These are phyloP conservation scores for Pseudotsuga menziesii DNA, from an alignment of 75 land plant genomes.

Conservation along the genomic window DNA sequence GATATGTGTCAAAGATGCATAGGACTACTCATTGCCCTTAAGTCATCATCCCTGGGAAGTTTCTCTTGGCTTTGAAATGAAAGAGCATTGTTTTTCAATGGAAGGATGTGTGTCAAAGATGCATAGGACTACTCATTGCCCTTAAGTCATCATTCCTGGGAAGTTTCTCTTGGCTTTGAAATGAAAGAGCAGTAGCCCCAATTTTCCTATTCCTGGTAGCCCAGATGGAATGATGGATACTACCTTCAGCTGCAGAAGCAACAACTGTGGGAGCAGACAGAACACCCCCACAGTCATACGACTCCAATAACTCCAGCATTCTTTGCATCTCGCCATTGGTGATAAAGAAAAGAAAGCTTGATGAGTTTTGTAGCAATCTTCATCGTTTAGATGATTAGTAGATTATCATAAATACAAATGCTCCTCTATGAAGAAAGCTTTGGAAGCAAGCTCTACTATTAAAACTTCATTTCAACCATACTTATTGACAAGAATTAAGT, in stretches of 20 bases:
- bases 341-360: conserved; percentile 7
- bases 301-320: neutral
- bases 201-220: neutral
- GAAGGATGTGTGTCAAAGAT: neutral
- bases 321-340: neutral
- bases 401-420: neutral
- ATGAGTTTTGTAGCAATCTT: neutral
- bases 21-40: neutral
- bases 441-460: neutral
- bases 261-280: neutral
- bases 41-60: neutral
- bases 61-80: conserved; percentile 1
- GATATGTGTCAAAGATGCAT: neutral
- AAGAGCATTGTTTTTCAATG: neutral
- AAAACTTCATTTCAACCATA: neutral
- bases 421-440: neutral
- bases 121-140: neutral
- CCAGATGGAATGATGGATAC: neutral
- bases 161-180: neutral
- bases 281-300: neutral
- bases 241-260: neutral
- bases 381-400: neutral
- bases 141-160: neutral
- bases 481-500: neutral
- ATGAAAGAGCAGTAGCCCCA: neutral